A percentile compares a stretch with the other conserved stretches of the same genome.
Conservation (phyloP, 2,329 filamentous ascomycete species). For the Onygenales sp. region DNA sequence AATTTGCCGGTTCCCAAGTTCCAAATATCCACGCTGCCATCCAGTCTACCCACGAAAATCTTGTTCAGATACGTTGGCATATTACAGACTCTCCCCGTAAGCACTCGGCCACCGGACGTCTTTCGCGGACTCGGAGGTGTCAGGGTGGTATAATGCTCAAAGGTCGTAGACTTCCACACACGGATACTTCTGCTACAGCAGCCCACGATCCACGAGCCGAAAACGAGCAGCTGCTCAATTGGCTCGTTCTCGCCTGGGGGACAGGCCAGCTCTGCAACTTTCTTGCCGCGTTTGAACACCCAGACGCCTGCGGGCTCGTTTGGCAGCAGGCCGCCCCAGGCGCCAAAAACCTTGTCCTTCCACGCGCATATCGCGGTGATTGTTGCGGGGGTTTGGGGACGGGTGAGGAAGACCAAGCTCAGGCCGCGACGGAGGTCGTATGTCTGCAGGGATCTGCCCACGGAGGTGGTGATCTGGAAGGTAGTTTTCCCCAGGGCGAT, state of each 20-base stretch:
- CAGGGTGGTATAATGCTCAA: conserved; percentile 86
- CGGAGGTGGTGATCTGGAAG: conserved; percentile 94
- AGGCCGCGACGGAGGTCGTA: conserved; percentile 88
- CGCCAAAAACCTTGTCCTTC: conserved; percentile 80
- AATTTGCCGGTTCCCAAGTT: conserved; percentile 87
- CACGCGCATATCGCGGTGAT: conserved; percentile 84
- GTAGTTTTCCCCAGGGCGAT: conserved; percentile 85
- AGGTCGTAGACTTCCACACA: conserved; percentile 74
- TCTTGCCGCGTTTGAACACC: conserved; percentile 87
- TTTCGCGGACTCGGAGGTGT: conserved; percentile 47
- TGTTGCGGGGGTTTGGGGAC: conserved; percentile 73
- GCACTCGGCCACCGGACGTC: conserved; percentile 51
- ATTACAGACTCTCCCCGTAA: conserved; percentile 70
- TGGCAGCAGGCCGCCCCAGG: conserved; percentile 61
- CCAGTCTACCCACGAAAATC: conserved; percentile 75
- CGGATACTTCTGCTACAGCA: conserved; percentile 68
- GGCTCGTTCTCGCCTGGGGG: conserved; percentile 56
- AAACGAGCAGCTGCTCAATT: conserved; percentile 67
- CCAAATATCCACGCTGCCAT: conserved; percentile 94
- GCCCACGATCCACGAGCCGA: conserved; percentile 86
- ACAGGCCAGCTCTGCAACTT: conserved; percentile 62
- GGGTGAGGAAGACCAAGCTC: conserved; percentile 85
- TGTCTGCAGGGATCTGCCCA: conserved; percentile 82
- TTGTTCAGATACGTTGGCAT: conserved; percentile 98
- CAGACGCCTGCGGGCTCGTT: conserved; percentile 60